A percentile compares a stretch with the other conserved stretches of the same genome.
These are phyloP conservation scores for Coemansia erecta DNA, from an alignment of 192 early-diverging fungal species.

Conservation along the genomic window DNA sequence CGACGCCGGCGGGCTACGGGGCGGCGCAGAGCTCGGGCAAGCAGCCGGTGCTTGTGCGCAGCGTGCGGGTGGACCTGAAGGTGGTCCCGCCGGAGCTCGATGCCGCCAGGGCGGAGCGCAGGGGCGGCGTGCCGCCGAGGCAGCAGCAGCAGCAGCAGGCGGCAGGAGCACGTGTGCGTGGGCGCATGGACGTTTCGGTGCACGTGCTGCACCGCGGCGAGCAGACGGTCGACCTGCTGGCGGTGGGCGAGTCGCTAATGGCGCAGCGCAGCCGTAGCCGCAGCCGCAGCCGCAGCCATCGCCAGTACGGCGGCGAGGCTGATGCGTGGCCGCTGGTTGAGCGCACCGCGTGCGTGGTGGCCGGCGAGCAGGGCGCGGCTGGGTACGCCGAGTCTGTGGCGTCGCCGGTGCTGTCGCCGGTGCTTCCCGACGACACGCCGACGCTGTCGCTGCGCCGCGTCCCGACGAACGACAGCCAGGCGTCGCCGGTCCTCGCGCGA, in stretches of 20 bases:
- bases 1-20: neutral
- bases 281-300: neutral
- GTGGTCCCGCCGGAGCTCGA: conserved; percentile 20
- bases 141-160: conserved; percentile 2
- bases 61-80: conserved; percentile 16
- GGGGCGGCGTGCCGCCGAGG: neutral
- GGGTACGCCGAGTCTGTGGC: conserved; percentile 4
- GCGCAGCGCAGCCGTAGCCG: neutral
- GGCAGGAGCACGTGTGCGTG: conserved; percentile 9
- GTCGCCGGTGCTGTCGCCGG: conserved; percentile 3
- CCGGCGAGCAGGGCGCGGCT: neutral
- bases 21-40: conserved; percentile 13
- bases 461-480: neutral
- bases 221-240: conserved; percentile 18
- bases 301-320: neutral
- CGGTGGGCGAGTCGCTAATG: conserved; percentile 5
- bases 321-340: conserved; percentile 6
- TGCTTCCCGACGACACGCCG: neutral
- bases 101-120: neutral
- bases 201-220: conserved; percentile 18
- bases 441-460: neutral
- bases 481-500: neutral
- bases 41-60: conserved; percentile 15
- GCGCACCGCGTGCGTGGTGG: conserved; percentile 2
- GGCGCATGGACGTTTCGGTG: conserved; percentile 19